Evolutionary conservation across 305 asterid species (phyloP).

Genomic region (Fraxinus albicans): DNA sequence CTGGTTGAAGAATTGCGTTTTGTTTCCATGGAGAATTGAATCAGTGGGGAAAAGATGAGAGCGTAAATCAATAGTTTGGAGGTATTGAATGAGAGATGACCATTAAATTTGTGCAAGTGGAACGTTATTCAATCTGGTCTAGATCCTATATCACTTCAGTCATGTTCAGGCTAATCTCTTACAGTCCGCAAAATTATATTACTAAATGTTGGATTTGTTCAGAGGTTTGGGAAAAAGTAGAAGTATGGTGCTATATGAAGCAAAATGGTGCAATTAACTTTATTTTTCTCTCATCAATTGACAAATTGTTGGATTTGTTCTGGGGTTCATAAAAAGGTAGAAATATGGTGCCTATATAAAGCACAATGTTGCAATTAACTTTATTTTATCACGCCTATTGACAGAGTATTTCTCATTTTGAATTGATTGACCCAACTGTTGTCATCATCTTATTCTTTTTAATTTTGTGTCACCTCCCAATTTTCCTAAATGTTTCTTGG

Average conservation of each 20-base stretch:
- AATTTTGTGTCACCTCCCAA: neutral
- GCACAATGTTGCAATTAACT: neutral
- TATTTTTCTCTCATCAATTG: neutral
- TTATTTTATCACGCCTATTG: neutral
- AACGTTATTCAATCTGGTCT: neutral
- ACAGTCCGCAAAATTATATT: neutral
- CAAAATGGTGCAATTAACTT: neutral
- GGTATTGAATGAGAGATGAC: neutral
- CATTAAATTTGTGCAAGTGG: neutral
- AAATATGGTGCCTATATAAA: neutral
- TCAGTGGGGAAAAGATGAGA: neutral
- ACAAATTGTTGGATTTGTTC: neutral
- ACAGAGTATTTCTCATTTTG: neutral
- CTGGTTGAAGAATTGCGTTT: neutral
- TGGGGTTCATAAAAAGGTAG: neutral
- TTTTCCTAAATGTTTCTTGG: neutral
- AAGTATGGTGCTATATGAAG: neutral
- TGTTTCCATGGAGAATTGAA: neutral
- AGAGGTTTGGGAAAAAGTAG: neutral
- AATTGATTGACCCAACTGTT: neutral
- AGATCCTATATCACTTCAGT: neutral
- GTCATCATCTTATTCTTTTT: neutral
- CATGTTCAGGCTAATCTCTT: neutral
- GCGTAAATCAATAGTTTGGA: neutral
- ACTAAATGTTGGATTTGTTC: neutral